phyloP scores from a whole-genome alignment of 192 early-diverging fungal species.

The Coemansia guatemalensis region DNA sequence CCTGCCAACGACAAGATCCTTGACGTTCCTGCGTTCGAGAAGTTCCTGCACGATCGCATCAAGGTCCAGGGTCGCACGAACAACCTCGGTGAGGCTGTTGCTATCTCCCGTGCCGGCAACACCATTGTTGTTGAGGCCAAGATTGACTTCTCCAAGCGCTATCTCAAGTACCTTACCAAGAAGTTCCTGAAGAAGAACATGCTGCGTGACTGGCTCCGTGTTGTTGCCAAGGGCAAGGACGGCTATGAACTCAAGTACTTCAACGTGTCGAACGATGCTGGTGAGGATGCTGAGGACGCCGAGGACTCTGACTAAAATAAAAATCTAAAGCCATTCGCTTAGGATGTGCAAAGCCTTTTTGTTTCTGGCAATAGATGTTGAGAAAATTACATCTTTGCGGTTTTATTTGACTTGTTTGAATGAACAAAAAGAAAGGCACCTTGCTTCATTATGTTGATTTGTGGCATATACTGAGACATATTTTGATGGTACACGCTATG shows the following conservation, averaged over 20 bases:
- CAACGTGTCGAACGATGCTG: slow-evolving; percentile 52
- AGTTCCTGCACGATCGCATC: slow-evolving; percentile 97
- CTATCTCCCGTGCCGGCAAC: slow-evolving; percentile 76
- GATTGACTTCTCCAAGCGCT: slow-evolving; percentile 92
- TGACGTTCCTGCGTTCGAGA: slow-evolving; percentile 95
- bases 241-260: slow-evolving; percentile 96
- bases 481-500: no score
- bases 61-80: slow-evolving; percentile 96
- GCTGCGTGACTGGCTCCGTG: slow-evolving; percentile 98
- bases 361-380: not conserved
- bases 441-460: not conserved
- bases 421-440: not conserved
- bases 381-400: not conserved
- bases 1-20: slow-evolving; percentile 96
- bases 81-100: slow-evolving; percentile 87
- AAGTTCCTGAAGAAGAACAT: slow-evolving; percentile 99
- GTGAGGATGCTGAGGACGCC: slow-evolving; percentile 28
- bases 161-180: slow-evolving; percentile 99
- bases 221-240: slow-evolving; percentile 82
- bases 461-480: no score
- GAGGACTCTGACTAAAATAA: slow-evolving; percentile 49
- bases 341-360: not conserved
- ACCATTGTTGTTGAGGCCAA: slow-evolving; percentile 78
- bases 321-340: not conserved
- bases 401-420: not conserved